Conservation (phyloP, 495 filamentous ascomycete genomes). For the Xeromyces bisporus region DNA sequence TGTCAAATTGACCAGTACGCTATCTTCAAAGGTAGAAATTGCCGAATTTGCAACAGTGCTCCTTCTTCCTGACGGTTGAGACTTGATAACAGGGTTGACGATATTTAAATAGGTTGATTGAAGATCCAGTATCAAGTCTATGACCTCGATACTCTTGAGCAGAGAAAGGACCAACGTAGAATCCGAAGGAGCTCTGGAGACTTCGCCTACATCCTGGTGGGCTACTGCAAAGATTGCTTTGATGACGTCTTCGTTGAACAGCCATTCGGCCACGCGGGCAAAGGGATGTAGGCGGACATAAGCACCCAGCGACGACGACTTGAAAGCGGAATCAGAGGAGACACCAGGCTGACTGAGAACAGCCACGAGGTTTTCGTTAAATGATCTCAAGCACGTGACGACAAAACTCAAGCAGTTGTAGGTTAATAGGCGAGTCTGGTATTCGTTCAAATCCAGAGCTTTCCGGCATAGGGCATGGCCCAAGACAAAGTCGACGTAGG, state of each 20-base stretch:
- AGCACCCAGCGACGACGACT: conserved; percentile 46
- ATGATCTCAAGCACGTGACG: conserved; percentile 52
- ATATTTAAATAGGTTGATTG: conserved; percentile 86
- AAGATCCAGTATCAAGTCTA: conserved; percentile 62
- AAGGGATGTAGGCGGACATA: conserved; percentile 86
- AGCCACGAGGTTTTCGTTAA: conserved; percentile 82
- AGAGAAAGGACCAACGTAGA: conserved; percentile 63
- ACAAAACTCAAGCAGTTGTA: conserved; percentile 69
- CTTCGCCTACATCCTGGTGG: conserved; percentile 49
- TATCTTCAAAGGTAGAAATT: conserved; percentile 79
- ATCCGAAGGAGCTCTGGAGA: conserved; percentile 47
- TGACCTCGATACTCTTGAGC: conserved; percentile 57
- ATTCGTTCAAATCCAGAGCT: conserved; percentile 36
- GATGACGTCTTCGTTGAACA: conserved; percentile 85
- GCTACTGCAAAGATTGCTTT: conserved; percentile 58
- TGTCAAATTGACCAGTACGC: conserved; percentile 59
- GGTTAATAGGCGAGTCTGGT: conserved; percentile 51
- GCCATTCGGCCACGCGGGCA: conserved; percentile 85
- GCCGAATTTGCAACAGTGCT: conserved; percentile 48
- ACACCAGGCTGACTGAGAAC: conserved; percentile 60
- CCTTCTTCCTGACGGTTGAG: conserved; percentile 25
- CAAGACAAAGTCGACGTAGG: conserved; percentile 78
- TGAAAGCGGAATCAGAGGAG: conserved; percentile 52
- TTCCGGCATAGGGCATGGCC: conserved; percentile 52
- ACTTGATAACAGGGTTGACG: conserved; percentile 57